A percentile compares a stretch with the other conserved stretches of the same genome.
Evolutionary conservation across 192 early-diverging fungal species (phyloP).

Genomic region (Coemansia sp.): DNA sequence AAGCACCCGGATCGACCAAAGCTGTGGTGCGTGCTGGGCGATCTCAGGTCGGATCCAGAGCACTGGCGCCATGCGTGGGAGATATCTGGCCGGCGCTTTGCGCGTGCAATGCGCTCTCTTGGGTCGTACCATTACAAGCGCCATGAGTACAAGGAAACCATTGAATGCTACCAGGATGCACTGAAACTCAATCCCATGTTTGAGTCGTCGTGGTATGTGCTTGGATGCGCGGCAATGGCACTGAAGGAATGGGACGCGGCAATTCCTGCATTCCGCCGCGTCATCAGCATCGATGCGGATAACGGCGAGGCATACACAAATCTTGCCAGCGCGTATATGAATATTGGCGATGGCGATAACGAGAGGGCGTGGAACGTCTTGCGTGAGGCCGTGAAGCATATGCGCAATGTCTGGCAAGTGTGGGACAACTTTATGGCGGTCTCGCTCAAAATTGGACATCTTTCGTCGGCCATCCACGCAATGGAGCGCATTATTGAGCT

Average conservation of each 20-base stretch:
- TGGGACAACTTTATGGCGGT: constrained; percentile 92
- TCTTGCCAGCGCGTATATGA: constrained; percentile 82
- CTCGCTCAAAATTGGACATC: constrained; percentile 74
- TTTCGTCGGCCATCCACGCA: constrained; percentile 81
- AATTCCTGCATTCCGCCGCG: constrained; percentile 72
- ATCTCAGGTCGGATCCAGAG: constrained; percentile 73
- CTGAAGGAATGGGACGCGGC: constrained; percentile 75
- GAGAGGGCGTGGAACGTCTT: constrained; percentile 82
- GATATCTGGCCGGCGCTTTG: constrained; percentile 75
- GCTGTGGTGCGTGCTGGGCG: constrained; percentile 88
- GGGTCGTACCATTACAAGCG: constrained; percentile 78
- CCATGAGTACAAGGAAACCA: constrained; percentile 61
- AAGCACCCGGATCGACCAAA: constrained; percentile 74
- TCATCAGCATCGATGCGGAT: constrained; percentile 68
- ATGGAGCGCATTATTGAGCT: constrained; percentile 81
- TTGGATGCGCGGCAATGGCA: constrained; percentile 92
- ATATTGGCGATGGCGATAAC: constrained; percentile 60
- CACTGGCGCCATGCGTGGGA: constrained; percentile 91
- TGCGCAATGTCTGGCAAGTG: constrained; percentile 84
- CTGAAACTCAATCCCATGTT: constrained; percentile 91
- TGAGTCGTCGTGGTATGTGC: constrained; percentile 94
- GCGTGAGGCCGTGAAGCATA: constrained; percentile 76
- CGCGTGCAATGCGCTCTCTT: constrained; percentile 93
- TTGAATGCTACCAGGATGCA: constrained; percentile 80
- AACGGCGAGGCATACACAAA: constrained; percentile 99